Evolutionary conservation across 352 stramenopile genomes (phyloP).

Genomic region (Globisporangium emineosum): DNA sequence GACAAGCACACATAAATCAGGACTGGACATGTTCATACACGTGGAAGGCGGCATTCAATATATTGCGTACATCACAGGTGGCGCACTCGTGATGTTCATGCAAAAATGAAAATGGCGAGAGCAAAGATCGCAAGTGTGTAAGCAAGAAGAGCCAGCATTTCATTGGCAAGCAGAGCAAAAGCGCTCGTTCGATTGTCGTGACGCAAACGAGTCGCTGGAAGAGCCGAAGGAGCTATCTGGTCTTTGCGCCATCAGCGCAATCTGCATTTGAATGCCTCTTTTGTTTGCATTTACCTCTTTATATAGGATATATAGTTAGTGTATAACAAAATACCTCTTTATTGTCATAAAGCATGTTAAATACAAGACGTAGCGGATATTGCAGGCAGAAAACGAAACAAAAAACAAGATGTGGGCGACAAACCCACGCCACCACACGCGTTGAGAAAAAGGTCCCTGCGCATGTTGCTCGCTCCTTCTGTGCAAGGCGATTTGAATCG

Average conservation of each 20-base stretch:
- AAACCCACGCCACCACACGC: not conserved
- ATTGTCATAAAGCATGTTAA: not conserved
- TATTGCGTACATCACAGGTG: not conserved
- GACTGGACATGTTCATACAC: too few species aligned
- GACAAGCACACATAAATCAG: not conserved
- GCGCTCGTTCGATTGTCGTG: constrained; percentile 3
- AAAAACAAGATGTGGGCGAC: constrained; percentile 8
- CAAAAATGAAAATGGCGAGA: not conserved
- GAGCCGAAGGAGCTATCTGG: not conserved
- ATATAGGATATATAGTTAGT: not conserved
- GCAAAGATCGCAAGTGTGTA: not conserved
- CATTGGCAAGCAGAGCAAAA: not conserved
- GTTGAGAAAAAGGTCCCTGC: constrained; percentile 9
- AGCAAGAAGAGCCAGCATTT: not conserved
- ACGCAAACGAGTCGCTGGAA: not conserved
- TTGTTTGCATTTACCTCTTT: not conserved
- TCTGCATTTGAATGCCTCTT: not conserved
- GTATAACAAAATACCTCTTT: not conserved
- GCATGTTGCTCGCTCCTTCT: not conserved
- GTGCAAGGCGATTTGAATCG: constrained; percentile 4
- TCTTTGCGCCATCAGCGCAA: not conserved
- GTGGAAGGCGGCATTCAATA: not conserved
- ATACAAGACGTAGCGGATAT: not conserved
- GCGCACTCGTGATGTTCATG: too few species aligned
- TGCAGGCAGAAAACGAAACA: not conserved